phyloP scores from a whole-genome alignment of 2,329 filamentous ascomycete species.

The Pseudofabraea citricarpa region DNA sequence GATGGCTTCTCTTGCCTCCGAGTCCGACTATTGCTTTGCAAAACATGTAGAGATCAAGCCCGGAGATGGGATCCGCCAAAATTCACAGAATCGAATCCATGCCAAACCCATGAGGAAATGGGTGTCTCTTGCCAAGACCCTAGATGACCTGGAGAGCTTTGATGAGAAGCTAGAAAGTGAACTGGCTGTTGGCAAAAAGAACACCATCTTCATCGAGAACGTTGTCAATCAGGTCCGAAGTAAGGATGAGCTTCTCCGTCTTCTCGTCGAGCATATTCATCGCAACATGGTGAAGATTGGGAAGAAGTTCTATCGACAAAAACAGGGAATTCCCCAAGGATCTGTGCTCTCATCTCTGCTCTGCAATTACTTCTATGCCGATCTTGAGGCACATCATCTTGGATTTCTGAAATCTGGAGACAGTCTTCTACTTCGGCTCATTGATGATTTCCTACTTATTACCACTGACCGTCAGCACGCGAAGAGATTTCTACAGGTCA shows the following conservation, averaged over 20 bases:
- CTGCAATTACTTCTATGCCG: constrained; percentile 94
- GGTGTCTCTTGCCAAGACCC: constrained; percentile 21
- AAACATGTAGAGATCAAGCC: constrained; percentile 71
- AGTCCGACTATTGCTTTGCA: constrained; percentile 62
- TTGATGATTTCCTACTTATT: constrained; percentile 91
- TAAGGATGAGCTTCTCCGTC: constrained; percentile 56
- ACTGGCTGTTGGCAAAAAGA: constrained; percentile 38
- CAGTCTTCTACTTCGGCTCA: constrained; percentile 71
- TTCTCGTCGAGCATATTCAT: constrained; percentile 76
- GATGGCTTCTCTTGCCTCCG: constrained; percentile 50
- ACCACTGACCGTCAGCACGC: constrained; percentile 67
- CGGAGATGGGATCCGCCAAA: constrained; percentile 18
- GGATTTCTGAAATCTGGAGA: constrained; percentile 56
- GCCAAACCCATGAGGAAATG: constrained; percentile 24
- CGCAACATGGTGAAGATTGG: constrained; percentile 84
- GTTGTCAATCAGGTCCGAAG: constrained; percentile 53
- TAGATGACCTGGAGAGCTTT: constrained; percentile 24
- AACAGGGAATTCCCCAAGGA: constrained; percentile 85
- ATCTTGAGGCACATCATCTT: constrained; percentile 69
- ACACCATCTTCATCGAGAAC: constrained; percentile 73
- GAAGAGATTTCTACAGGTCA: constrained; percentile 65
- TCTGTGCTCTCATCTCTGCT: constrained; percentile 81
- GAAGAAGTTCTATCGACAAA: constrained; percentile 84
- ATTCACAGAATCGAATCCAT: not conserved
- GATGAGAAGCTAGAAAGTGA: constrained; percentile 20